A percentile compares a stretch with the other conserved stretches of the same genome.
These are phyloP conservation scores for Arctium lappa DNA, from an alignment of 129 eudicot species.

Conservation along the genomic window DNA sequence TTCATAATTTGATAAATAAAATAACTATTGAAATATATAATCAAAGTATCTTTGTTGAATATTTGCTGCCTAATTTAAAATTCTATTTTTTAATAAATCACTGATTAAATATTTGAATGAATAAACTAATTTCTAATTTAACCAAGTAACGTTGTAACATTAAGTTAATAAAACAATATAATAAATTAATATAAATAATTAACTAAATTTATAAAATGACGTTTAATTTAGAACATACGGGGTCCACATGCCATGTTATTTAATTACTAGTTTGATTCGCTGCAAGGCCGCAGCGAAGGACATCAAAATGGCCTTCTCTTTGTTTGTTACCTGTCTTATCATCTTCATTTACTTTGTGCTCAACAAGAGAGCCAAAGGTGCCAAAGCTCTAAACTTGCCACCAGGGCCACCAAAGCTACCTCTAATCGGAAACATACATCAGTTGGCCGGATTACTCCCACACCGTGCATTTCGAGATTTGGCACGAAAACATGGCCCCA, in stretches of 20 bases:
- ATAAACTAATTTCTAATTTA: too few species aligned
- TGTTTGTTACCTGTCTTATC: not conserved
- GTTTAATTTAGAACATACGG: not conserved
- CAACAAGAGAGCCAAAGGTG: not conserved
- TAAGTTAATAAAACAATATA: too few species aligned
- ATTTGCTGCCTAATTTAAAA: too few species aligned
- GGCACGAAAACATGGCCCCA: constrained; percentile 27
- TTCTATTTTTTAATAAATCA: too few species aligned
- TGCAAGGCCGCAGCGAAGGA: not conserved
- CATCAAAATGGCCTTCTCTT: constrained; percentile 3
- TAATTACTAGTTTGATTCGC: not conserved
- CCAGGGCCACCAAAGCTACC: constrained; percentile 28
- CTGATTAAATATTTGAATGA: too few species aligned
- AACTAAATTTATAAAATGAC: too few species aligned
- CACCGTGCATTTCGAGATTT: constrained; percentile 14
- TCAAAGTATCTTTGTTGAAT: too few species aligned
- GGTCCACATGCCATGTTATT: not conserved
- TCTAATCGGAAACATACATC: constrained; percentile 16
- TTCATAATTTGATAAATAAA: too few species aligned
- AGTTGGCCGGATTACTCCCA: constrained; percentile 9
- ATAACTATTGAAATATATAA: too few species aligned
- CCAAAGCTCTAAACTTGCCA: constrained; percentile 9
- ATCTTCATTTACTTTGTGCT: constrained; percentile 4
- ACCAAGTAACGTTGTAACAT: too few species aligned
- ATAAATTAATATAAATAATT: too few species aligned